phyloP scores from a whole-genome alignment of 768 basidiomycete species.

The Harrya chromipes region DNA sequence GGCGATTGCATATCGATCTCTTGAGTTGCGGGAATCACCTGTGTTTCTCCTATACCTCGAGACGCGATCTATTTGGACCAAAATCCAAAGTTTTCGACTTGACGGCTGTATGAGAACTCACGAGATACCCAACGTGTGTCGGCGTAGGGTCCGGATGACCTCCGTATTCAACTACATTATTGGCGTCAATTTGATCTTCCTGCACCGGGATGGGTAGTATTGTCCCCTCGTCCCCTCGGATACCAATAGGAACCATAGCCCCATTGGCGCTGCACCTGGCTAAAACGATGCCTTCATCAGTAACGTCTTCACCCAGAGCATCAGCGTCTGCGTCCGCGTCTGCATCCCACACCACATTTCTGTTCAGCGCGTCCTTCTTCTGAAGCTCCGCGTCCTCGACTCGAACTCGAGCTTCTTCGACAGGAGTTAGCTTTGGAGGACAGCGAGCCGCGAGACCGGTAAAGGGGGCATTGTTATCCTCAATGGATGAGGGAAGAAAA shows the following conservation, averaged over 20 bases:
- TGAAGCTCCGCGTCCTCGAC: conserved; percentile 58
- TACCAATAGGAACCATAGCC: conserved; percentile 47
- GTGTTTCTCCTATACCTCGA: conserved; percentile 48
- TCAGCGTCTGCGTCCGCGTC: conserved; percentile 58
- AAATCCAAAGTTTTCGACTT: neutral
- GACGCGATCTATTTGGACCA: conserved; percentile 15
- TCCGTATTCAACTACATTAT: conserved; percentile 36
- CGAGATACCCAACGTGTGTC: conserved; percentile 53
- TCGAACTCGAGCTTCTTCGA: conserved; percentile 53
- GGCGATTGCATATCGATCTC: conserved; percentile 25
- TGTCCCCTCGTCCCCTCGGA: conserved; percentile 52
- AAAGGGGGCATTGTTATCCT: conserved; percentile 56
- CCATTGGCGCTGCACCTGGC: conserved; percentile 17
- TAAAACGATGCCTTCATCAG: conserved; percentile 27
- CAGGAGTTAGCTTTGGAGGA: conserved; percentile 47
- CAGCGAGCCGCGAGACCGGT: conserved; percentile 40
- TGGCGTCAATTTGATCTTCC: conserved; percentile 7
- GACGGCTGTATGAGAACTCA: conserved; percentile 27
- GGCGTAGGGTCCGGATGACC: conserved; percentile 53
- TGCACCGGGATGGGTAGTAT: conserved; percentile 45
- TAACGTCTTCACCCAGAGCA: conserved; percentile 53
- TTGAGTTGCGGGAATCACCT: conserved; percentile 39
- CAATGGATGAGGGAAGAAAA: conserved; percentile 62
- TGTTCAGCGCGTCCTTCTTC: conserved; percentile 53
- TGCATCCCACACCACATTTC: conserved; percentile 65